These are phyloP conservation scores for Penicillium italicum DNA, from an alignment of 2,329 filamentous ascomycete genomes.

Conservation along the genomic window DNA sequence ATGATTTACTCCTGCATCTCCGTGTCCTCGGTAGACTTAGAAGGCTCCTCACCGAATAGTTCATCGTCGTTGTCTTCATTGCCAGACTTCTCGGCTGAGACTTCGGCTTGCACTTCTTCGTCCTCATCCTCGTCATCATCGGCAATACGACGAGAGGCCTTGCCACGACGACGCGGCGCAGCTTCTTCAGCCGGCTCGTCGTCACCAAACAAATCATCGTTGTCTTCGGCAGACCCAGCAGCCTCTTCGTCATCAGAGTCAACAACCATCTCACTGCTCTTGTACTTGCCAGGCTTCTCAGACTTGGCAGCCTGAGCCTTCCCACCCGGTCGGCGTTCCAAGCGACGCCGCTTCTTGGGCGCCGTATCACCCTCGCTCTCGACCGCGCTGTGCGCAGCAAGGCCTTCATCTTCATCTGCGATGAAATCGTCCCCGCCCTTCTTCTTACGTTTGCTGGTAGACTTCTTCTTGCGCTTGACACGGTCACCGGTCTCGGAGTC, in stretches of 20 bases:
- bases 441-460: conserved; percentile 58
- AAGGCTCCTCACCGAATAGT: conserved; percentile 35
- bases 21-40: conserved; percentile 26
- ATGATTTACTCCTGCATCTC: conserved; percentile 36
- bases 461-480: conserved; percentile 69
- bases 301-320: conserved; percentile 57
- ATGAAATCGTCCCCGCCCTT: conserved; percentile 43
- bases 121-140: conserved; percentile 46
- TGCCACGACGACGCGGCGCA: conserved; percentile 34
- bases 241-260: conserved; percentile 59
- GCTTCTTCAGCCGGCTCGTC: conserved; percentile 43
- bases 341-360: conserved; percentile 58
- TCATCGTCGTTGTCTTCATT: conserved; percentile 34
- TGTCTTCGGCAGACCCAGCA: conserved; percentile 24
- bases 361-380: conserved; percentile 38
- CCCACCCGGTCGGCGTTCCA: conserved; percentile 51
- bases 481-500: conserved; percentile 79
- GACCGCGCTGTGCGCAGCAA: conserved; percentile 27
- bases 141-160: conserved; percentile 33
- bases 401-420: conserved; percentile 45
- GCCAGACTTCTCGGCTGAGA: conserved; percentile 34
- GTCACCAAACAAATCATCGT: conserved; percentile 30
- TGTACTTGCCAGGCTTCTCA: conserved; percentile 61
- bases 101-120: conserved; percentile 31
- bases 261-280: conserved; percentile 78